These are phyloP conservation scores for Tuber borchii DNA, from an alignment of 495 filamentous ascomycete species.

Conservation along the genomic window DNA sequence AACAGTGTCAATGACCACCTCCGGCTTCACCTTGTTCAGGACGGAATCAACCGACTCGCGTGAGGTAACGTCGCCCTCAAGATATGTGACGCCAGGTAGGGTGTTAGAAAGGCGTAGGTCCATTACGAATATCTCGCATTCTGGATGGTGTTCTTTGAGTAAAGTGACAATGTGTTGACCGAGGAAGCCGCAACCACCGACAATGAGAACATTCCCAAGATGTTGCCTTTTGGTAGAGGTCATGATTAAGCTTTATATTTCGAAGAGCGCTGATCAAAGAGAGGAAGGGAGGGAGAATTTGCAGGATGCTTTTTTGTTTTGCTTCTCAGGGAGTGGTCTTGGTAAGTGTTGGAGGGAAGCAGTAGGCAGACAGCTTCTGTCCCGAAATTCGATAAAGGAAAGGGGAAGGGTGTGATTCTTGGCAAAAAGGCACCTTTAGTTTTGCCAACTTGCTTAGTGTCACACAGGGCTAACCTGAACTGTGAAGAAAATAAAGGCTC, in stretches of 20 bases:
- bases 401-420: background rate
- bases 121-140: constrained; percentile 67
- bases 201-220: constrained; percentile 57
- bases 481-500: no score
- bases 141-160: constrained; percentile 52
- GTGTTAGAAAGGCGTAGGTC: constrained; percentile 79
- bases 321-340: background rate
- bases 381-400: background rate
- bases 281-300: constrained; percentile 12
- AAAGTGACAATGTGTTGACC: constrained; percentile 62
- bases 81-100: constrained; percentile 65
- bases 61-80: constrained; percentile 82
- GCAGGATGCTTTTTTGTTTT: background rate
- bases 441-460: no score
- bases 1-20: constrained; percentile 93
- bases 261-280: background rate
- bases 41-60: constrained; percentile 56
- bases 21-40: constrained; percentile 66
- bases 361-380: background rate
- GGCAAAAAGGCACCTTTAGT: background rate
- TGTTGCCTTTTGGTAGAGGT: constrained; percentile 24
- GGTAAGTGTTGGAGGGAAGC: background rate
- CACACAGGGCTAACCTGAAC: no score
- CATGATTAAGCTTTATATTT: constrained; percentile 14
- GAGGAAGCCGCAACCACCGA: constrained; percentile 66